Conservation (phyloP, 1,284 basidiomycete genomes). For the Xerocomus nothofagi region DNA sequence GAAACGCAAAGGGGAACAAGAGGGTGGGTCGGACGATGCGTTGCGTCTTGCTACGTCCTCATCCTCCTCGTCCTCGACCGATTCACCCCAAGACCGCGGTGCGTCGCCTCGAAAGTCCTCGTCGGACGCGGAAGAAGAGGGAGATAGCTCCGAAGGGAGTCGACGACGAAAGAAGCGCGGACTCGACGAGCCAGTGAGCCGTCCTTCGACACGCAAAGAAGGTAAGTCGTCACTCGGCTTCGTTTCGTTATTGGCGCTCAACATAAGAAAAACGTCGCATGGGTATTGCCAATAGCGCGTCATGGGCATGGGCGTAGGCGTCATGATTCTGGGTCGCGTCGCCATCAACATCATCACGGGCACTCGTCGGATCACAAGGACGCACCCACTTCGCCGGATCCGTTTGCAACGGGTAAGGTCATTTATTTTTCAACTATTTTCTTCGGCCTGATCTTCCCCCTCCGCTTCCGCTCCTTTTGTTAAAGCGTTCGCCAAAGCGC, state of each 20-base stretch:
- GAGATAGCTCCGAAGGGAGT: conserved; percentile 7
- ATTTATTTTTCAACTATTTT: not conserved
- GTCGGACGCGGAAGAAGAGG: conserved; percentile 20
- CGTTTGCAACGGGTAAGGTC: conserved; percentile 24
- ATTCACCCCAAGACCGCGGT: conserved; percentile 10
- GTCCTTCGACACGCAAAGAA: conserved; percentile 16
- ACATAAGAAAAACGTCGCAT: not conserved
- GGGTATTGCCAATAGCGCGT: conserved; percentile 7
- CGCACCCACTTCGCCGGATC: conserved; percentile 12
- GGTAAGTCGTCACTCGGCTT: conserved; percentile 9
- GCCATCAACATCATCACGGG: conserved; percentile 7
- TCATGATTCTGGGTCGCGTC: conserved; percentile 18
- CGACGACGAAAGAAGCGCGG: conserved; percentile 25
- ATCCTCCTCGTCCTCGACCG: conserved; percentile 16
- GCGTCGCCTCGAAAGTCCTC: conserved; percentile 11
- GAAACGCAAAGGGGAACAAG: conserved; percentile 20
- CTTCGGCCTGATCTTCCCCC: not conserved
- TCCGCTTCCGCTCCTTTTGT: not conserved
- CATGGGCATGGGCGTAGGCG: conserved; percentile 6
- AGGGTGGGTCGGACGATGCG: not conserved
- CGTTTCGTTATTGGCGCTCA: not conserved
- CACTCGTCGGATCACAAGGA: conserved; percentile 6
- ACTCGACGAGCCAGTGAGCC: conserved; percentile 12
- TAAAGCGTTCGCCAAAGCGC: conserved; percentile 23
- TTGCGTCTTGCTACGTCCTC: conserved; percentile 9